These are phyloP conservation scores for Fusarium neocosmosporiellum DNA, from an alignment of 2,329 filamentous ascomycete species.

Conservation along the genomic window DNA sequence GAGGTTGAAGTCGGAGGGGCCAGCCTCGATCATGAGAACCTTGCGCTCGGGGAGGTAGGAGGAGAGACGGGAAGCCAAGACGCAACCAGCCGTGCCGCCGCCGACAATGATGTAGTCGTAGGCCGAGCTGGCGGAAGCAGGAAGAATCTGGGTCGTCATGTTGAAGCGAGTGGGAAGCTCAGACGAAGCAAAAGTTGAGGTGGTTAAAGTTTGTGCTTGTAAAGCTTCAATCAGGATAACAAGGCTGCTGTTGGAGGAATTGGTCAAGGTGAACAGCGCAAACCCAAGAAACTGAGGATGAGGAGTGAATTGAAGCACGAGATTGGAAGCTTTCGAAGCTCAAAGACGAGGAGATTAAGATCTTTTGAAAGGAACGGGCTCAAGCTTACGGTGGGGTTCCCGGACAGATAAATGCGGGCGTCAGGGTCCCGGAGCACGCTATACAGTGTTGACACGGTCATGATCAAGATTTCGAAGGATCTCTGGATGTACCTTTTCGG, in stretches of 20 bases:
- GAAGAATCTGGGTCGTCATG: slow-evolving; percentile 77
- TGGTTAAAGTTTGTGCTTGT: background rate
- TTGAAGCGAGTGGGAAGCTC: slow-evolving; percentile 40
- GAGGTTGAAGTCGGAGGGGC: slow-evolving; percentile 89
- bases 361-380: slow-evolving; percentile 25
- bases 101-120: slow-evolving; percentile 90
- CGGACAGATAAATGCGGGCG: slow-evolving; percentile 2
- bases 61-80: slow-evolving; percentile 81
- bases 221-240: background rate
- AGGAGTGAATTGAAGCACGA: slow-evolving; percentile 11
- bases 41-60: slow-evolving; percentile 86
- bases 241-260: background rate
- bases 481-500: slow-evolving; percentile 20
- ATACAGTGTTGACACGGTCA: slow-evolving; percentile 21
- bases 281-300: background rate
- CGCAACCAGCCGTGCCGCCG: slow-evolving; percentile 87
- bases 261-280: background rate
- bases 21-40: slow-evolving; percentile 86
- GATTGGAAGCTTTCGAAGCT: slow-evolving; percentile 23
- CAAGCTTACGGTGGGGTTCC: slow-evolving; percentile 25
- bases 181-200: background rate
- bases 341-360: slow-evolving; percentile 24
- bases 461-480: slow-evolving; percentile 8
- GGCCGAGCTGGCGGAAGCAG: slow-evolving; percentile 70
- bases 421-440: background rate